These are phyloP conservation scores for Colletotrichum gloeosporioides DNA, from an alignment of 2,329 filamentous ascomycete genomes.

Conservation along the genomic window DNA sequence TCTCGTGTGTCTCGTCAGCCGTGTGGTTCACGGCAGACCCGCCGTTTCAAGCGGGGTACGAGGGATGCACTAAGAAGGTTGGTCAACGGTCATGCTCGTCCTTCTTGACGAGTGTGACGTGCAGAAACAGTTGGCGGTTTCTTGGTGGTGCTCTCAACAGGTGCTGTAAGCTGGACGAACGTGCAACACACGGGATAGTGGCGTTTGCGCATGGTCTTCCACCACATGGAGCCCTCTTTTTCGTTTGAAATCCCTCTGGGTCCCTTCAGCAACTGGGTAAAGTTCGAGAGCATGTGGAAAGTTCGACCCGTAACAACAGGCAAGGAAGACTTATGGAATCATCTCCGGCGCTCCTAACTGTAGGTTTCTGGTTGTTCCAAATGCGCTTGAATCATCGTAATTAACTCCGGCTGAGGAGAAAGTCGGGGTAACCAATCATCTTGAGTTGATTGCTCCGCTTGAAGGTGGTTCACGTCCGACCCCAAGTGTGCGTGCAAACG, in stretches of 20 bases:
- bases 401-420: neutral
- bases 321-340: neutral
- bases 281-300: neutral
- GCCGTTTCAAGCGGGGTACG: neutral
- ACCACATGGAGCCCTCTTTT: neutral
- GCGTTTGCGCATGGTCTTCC: neutral
- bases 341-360: neutral
- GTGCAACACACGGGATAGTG: neutral
- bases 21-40: neutral
- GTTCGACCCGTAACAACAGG: neutral
- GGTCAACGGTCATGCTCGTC: neutral
- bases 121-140: neutral
- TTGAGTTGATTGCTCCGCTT: neutral
- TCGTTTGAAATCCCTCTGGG: no score
- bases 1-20: neutral
- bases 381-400: neutral
- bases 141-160: neutral
- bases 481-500: neutral
- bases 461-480: neutral
- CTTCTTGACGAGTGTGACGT: neutral
- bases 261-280: neutral
- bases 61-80: neutral
- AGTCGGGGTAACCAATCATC: neutral
- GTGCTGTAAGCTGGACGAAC: neutral
- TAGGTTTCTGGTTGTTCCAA: neutral